Conservation (phyloP, 192 early-diverging fungal genomes). For the Podila epigama region DNA sequence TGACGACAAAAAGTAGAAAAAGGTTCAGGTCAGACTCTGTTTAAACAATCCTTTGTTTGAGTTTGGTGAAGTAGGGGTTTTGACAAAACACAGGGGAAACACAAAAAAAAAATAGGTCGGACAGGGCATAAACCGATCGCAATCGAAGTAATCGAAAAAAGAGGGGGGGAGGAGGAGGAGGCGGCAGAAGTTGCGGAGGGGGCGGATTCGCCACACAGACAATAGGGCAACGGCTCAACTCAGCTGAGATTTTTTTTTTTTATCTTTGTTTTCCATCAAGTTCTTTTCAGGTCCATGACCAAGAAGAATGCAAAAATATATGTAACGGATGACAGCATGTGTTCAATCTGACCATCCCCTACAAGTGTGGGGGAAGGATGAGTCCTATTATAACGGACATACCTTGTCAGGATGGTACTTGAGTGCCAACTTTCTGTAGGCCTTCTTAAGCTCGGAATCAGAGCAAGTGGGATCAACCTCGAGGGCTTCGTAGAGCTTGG, state of each 20-base stretch:
- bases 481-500: conserved; percentile 92
- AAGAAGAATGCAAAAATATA: background rate
- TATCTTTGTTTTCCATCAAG: background rate
- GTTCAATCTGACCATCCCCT: too few species aligned
- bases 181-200: background rate
- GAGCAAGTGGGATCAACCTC: conserved; percentile 79
- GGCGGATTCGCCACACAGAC: background rate
- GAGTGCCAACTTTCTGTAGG: conserved; percentile 96
- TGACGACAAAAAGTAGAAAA: conserved; percentile 18
- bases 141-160: background rate
- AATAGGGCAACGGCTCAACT: background rate
- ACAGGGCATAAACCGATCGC: background rate
- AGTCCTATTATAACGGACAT: conserved; percentile 14
- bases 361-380: background rate
- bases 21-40: background rate
- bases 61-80: too few species aligned
- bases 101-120: background rate
- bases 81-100: too few species aligned
- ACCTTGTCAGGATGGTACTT: conserved; percentile 91
- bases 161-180: background rate
- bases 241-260: background rate
- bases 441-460: conserved; percentile 94
- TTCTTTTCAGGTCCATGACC: background rate
- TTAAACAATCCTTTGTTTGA: background rate
- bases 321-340: background rate